Conservation (phyloP, 2,329 filamentous ascomycete genomes). For the Ophiostoma fasciatum region DNA sequence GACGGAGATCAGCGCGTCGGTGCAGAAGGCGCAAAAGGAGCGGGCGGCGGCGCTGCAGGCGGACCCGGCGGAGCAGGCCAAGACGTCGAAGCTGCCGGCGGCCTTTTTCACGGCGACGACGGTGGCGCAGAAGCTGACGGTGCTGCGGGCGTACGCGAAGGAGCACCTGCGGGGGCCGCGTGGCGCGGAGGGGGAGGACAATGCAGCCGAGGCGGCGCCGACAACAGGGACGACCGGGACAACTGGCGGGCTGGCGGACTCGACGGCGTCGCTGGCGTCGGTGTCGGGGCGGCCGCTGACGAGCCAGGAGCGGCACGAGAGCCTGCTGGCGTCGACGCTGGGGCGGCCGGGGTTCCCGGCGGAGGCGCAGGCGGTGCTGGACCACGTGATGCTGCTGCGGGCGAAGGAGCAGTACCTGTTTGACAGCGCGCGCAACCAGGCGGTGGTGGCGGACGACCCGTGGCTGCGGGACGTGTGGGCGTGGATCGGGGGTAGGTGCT, state of each 20-base stretch:
- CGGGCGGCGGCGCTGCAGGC: constrained; percentile 16
- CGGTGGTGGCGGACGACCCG: constrained; percentile 54
- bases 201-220: background rate
- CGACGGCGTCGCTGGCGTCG: constrained; percentile 9
- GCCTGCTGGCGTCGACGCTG: constrained; percentile 30
- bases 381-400: constrained; percentile 44
- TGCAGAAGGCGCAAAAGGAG: constrained; percentile 24
- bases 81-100: constrained; percentile 21
- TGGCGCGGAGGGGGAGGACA: constrained; percentile 1
- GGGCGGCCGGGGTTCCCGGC: constrained; percentile 31
- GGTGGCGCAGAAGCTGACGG: constrained; percentile 33
- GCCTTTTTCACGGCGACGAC: constrained; percentile 26
- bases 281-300: constrained; percentile 10
- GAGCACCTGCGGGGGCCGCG: constrained; percentile 8
- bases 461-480: constrained; percentile 72
- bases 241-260: constrained; percentile 4
- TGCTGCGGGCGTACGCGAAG: constrained; percentile 25
- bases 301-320: constrained; percentile 40
- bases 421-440: constrained; percentile 48
- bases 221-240: background rate
- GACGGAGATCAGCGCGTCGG: constrained; percentile 25
- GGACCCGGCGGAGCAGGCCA: constrained; percentile 23
- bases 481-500: constrained; percentile 46
- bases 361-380: constrained; percentile 35
- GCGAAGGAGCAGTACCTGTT: constrained; percentile 49